These are phyloP conservation scores for Jacaranda mimosifolia DNA, from an alignment of 257 asterid genomes.

Conservation along the genomic window DNA sequence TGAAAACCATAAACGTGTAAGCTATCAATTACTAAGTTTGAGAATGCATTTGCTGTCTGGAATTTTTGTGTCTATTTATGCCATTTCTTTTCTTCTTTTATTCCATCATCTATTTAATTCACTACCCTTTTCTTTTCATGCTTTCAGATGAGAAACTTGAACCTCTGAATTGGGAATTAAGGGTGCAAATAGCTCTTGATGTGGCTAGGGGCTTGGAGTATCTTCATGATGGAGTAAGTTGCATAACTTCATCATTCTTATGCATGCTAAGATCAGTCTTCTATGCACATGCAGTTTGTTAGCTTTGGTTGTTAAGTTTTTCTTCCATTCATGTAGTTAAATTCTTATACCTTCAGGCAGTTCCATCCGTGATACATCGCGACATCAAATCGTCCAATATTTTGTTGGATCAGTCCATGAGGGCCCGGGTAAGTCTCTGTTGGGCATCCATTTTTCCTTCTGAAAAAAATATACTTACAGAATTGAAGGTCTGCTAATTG, in stretches of 20 bases:
- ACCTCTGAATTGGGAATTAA: constrained; percentile 72
- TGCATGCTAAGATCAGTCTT: constrained; percentile 12
- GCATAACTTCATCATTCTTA: constrained; percentile 24
- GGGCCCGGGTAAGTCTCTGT: constrained; percentile 73
- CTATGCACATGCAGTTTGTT: not conserved
- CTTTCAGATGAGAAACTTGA: constrained; percentile 66
- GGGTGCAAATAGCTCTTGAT: constrained; percentile 93
- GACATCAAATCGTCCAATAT: constrained; percentile 95
- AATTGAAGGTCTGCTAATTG: not conserved
- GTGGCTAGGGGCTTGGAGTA: constrained; percentile 98
- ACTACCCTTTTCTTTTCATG: constrained; percentile 11
- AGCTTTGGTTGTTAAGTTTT: not conserved
- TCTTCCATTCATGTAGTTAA: not conserved
- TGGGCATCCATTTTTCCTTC: constrained; percentile 24
- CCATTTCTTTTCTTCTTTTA: not conserved
- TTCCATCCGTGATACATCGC: constrained; percentile 92
- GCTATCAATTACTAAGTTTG: constrained; percentile 4
- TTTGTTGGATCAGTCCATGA: constrained; percentile 88
- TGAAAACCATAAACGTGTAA: not conserved
- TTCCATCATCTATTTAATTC: not conserved
- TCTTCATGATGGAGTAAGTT: constrained; percentile 97
- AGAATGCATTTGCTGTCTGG: not conserved
- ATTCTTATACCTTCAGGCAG: constrained; percentile 71
- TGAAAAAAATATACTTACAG: constrained; percentile 5
- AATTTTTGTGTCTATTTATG: not conserved